These are phyloP conservation scores for Plasmodium knowlesi DNA, from an alignment of 169 alveolate genomes.

Conservation along the genomic window DNA sequence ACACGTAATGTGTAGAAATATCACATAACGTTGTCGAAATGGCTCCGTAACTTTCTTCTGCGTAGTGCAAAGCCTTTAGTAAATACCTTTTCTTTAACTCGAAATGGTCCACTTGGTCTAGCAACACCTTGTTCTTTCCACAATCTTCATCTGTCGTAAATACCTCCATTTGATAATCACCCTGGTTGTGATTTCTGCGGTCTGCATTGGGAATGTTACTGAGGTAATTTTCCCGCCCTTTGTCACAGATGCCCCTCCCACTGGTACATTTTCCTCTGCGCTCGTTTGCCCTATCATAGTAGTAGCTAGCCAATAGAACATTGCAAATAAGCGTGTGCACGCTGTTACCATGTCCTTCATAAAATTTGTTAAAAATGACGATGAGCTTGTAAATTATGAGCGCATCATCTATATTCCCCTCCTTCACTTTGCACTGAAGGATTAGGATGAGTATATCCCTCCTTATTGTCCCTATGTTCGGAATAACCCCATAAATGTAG, in stretches of 20 bases:
- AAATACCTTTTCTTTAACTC: conserved; percentile 38
- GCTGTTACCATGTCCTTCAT: conserved; percentile 36
- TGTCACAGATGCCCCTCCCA: neutral
- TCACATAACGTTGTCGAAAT: conserved; percentile 46
- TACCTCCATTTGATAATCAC: neutral
- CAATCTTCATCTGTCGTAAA: neutral
- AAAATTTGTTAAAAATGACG: conserved; percentile 12
- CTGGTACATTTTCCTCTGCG: neutral
- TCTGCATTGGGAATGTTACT: neutral
- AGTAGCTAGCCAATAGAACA: conserved; percentile 34
- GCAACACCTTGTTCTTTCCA: neutral
- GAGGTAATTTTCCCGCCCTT: neutral
- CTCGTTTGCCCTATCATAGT: conserved; percentile 43
- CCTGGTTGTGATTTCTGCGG: neutral
- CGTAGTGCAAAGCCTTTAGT: conserved; percentile 21
- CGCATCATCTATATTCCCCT: conserved; percentile 58
- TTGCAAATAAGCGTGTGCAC: conserved; percentile 20
- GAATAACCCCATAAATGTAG: conserved; percentile 55
- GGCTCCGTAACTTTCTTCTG: conserved; percentile 20
- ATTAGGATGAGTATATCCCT: conserved; percentile 62
- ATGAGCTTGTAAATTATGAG: conserved; percentile 53
- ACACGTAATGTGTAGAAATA: conserved; percentile 28
- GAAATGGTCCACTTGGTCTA: neutral
- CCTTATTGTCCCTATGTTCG: conserved; percentile 30
- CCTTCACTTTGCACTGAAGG: conserved; percentile 66